A percentile compares a stretch with the other conserved stretches of the same genome.
Evolutionary conservation across 2,329 filamentous ascomycete species (phyloP).

Genomic region (Microsporum ferrugineum): DNA sequence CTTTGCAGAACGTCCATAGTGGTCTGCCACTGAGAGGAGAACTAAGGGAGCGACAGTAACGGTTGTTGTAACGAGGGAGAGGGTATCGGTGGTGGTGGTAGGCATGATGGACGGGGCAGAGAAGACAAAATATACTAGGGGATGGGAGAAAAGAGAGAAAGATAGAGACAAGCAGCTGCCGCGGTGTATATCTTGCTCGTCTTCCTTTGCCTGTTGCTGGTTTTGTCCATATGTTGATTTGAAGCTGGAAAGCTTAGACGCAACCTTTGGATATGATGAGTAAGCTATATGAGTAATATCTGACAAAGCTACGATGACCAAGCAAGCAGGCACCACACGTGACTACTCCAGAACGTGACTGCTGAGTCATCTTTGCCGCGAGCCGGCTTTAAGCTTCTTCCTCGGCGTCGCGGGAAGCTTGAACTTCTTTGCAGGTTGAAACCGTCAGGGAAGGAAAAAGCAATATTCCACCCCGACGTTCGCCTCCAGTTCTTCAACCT

Average conservation of each 20-base stretch:
- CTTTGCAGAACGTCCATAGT: constrained; percentile 90
- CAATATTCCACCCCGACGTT: constrained; percentile 11
- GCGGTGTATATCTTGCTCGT: background rate
- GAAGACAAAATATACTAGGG: background rate
- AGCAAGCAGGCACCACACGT: background rate
- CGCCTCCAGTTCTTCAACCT: background rate
- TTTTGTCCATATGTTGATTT: background rate
- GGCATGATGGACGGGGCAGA: constrained; percentile 54
- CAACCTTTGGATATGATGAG: background rate
- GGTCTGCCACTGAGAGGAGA: constrained; percentile 93
- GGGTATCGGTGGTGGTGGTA: constrained; percentile 89
- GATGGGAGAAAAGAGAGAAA: background rate
- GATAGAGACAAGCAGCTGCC: background rate
- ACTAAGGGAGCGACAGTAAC: constrained; percentile 97
- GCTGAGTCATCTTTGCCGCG: constrained; percentile 2
- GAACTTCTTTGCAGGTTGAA: background rate
- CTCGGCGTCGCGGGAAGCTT: background rate
- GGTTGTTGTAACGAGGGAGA: constrained; percentile 85
- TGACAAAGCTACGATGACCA: background rate
- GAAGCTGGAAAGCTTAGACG: too few species aligned
- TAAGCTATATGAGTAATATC: background rate
- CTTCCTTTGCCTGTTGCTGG: background rate
- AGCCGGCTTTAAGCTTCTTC: background rate
- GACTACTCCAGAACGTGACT: background rate
- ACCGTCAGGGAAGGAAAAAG: background rate